Base-by-base conservation (phyloP, 2,329 filamentous ascomycete species). In the Calycina herbarum region DNA sequence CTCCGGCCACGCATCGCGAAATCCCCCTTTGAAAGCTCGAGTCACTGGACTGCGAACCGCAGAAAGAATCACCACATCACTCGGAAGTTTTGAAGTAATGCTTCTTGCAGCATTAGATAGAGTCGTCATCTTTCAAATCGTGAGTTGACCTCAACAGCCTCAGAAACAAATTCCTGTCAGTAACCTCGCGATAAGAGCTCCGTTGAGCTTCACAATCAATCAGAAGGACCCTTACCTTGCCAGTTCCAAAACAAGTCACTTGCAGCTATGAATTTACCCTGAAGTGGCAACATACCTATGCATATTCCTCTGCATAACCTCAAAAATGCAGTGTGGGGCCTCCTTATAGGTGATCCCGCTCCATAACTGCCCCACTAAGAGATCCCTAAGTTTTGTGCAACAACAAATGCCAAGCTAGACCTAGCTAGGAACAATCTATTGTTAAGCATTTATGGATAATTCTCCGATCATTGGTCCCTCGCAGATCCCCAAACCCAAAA, bases 1-100 rank as follows among this genome's bases (percentile, higher is more conserved):
- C 76, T 90, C 88, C 65, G 89, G 87, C 76, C 88, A 86, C 29
- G 88, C 85, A 75, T 89, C 84, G 76, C 85, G 84, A 73, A 90
- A 83, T 10, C 85, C 85, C 69, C 88, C 88, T 74, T 90, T 90
- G 77, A 87, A 86, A 42, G 86, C 85, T 69, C 86, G 79, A 10
- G 88, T 90, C 45, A 90, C 82, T 6, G 88, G 86, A 20, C 87
- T 90, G 66, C 88, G 85, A 51, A 90, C 81, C 8, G 87, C 85
- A 54, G 88, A 89, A 68, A 90, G 85, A 69, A 90, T 84, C 71
- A 90, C 86, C 51, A 90, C 82, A 75, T 90, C 88, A 65, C 84
- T 82, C 10, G 87, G 84, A 40, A 82, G 81, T 76, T 89, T 90
- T 17, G 69, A 60, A 5, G 66, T 59, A 10, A 70, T 24, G 27